phyloP scores from a whole-genome alignment of 768 basidiomycete genomes.

The Tricholoma sp. region DNA sequence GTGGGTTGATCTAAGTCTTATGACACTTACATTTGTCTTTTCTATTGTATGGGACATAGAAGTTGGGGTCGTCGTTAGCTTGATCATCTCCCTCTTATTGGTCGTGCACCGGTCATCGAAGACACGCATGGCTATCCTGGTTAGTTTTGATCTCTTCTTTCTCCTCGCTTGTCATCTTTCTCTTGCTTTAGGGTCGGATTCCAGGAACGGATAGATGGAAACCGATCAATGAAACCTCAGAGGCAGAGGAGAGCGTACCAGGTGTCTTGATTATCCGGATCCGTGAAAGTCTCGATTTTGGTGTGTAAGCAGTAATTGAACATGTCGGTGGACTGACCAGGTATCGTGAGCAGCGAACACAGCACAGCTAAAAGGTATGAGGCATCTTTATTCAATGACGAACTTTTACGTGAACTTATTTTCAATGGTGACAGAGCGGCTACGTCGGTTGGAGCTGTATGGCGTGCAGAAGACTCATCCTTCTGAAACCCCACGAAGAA shows the following conservation, averaged over 20 bases:
- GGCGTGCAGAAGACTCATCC: slow-evolving; percentile 79
- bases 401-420: background rate
- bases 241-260: slow-evolving; percentile 72
- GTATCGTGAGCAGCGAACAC: slow-evolving; percentile 69
- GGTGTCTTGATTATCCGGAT: slow-evolving; percentile 88
- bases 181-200: slow-evolving; percentile 60
- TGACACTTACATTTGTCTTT: slow-evolving; percentile 82
- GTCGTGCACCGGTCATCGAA: slow-evolving; percentile 88
- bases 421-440: slow-evolving; percentile 46
- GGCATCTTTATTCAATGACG: background rate
- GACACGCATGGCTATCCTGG: slow-evolving; percentile 87
- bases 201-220: slow-evolving; percentile 90
- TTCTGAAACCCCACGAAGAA: slow-evolving; percentile 77
- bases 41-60: slow-evolving; percentile 91
- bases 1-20: slow-evolving; percentile 86
- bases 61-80: slow-evolving; percentile 84
- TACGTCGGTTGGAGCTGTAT: slow-evolving; percentile 85
- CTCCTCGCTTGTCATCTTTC: background rate
- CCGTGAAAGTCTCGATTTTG: slow-evolving; percentile 88
- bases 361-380: slow-evolving; percentile 81
- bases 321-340: background rate
- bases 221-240: slow-evolving; percentile 82
- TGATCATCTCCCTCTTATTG: slow-evolving; percentile 83
- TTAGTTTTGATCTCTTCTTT: slow-evolving; percentile 25
- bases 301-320: slow-evolving; percentile 31